phyloP scores from a whole-genome alignment of 2,329 filamentous ascomycete species.

The Colletotrichum higginsianum region DNA sequence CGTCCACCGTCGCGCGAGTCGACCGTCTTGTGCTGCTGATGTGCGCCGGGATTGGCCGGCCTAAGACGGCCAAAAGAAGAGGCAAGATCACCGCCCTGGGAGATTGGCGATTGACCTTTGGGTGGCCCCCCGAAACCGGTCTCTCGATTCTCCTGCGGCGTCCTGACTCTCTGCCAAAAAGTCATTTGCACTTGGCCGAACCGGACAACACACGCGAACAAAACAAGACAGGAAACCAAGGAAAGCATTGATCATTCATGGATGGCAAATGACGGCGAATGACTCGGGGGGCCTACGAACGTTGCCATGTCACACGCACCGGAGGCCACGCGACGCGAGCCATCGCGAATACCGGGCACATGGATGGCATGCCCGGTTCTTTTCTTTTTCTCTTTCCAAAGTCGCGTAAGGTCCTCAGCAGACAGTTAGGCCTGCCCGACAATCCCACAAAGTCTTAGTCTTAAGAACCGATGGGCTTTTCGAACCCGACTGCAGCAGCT shows the following conservation, averaged over 20 bases:
- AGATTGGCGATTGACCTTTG: constrained; percentile 1
- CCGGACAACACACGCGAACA: background rate
- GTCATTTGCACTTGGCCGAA: too few species aligned
- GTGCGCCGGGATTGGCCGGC: constrained; percentile 5
- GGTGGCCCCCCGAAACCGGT: constrained; percentile 21
- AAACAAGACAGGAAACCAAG: constrained; percentile 12
- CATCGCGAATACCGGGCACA: background rate
- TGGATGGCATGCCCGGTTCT: background rate
- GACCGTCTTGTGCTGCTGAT: background rate
- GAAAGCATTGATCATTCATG: constrained; percentile 15
- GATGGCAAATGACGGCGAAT: constrained; percentile 28
- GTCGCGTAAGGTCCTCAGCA: background rate
- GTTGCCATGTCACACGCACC: constrained; percentile 19
- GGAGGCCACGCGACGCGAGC: constrained; percentile 6
- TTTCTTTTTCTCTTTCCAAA: background rate
- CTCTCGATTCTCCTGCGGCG: constrained; percentile 25
- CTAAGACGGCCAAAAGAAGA: constrained; percentile 16
- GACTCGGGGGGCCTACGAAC: constrained; percentile 27
- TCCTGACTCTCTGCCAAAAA: constrained; percentile 19
- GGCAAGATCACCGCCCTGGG: background rate
- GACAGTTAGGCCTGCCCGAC: too few species aligned
- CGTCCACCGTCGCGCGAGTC: background rate
- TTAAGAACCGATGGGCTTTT: background rate
- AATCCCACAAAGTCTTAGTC: background rate
- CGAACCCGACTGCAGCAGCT: background rate